Evolutionary conservation across 352 stramenopile genomes (phyloP).

Genomic region (Nothophytophthora sp.): DNA sequence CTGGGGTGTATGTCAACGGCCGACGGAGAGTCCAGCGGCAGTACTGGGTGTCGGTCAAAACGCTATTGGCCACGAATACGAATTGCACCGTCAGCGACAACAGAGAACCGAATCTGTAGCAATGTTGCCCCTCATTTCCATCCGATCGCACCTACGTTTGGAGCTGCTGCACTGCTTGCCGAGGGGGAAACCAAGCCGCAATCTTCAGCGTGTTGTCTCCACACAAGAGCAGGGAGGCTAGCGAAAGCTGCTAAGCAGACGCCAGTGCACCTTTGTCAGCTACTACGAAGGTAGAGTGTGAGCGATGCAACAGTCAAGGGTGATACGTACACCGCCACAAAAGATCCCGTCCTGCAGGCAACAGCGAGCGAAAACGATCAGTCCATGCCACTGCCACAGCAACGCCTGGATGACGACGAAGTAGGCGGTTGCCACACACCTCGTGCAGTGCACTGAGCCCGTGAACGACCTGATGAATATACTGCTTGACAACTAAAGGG

Average conservation of each 20-base stretch:
- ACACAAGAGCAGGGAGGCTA: slow-evolving; percentile 43
- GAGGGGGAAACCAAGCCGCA: slow-evolving; percentile 43
- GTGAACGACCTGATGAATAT: slow-evolving; percentile 25
- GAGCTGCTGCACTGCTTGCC: slow-evolving; percentile 16
- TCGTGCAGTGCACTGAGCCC: slow-evolving; percentile 35
- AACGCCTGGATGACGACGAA: neutral
- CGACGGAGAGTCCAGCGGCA: slow-evolving; percentile 26
- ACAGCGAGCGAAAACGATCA: neutral
- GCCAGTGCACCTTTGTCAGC: neutral
- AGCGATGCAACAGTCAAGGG: neutral
- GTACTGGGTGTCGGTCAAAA: slow-evolving; percentile 35
- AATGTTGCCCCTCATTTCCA: neutral
- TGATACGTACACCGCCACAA: slow-evolving; percentile 39
- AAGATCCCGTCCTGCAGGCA: slow-evolving; percentile 16
- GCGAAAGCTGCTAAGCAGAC: slow-evolving; percentile 31
- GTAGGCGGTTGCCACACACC: slow-evolving; percentile 10
- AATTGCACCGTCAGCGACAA: neutral
- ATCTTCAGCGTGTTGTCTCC: no score
- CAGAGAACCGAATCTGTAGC: neutral
- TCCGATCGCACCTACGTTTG: slow-evolving; percentile 21
- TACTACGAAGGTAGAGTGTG: neutral
- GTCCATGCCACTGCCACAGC: neutral
- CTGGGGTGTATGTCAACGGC: slow-evolving; percentile 4
- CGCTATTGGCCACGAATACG: slow-evolving; percentile 1
- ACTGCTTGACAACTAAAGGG: slow-evolving; percentile 33